These are phyloP conservation scores for Rhodotorula glutinis DNA, from an alignment of 1,284 basidiomycete species.

Conservation along the genomic window DNA sequence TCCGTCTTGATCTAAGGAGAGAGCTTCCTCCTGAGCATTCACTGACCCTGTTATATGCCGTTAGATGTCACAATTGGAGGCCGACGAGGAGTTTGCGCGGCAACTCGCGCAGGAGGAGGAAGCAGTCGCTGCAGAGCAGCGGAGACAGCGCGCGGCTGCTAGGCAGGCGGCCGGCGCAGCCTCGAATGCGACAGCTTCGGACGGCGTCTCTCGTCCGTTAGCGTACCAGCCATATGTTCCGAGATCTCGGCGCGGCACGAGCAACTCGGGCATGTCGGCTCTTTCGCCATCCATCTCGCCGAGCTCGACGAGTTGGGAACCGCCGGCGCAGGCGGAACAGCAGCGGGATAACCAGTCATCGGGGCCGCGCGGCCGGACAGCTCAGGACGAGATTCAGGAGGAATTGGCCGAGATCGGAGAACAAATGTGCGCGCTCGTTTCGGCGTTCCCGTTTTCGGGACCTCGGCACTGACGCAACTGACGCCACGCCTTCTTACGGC, in stretches of 20 bases:
- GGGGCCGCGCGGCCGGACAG: neutral
- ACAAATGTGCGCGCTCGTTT: slow-evolving; percentile 28
- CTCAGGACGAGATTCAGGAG: slow-evolving; percentile 10
- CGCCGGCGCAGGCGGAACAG: slow-evolving; percentile 1
- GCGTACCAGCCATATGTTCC: slow-evolving; percentile 34
- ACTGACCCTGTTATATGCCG: neutral
- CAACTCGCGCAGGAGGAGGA: slow-evolving; percentile 31
- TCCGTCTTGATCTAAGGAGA: no score
- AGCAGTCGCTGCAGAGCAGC: slow-evolving; percentile 1
- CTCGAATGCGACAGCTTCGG: neutral
- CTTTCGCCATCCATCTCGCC: neutral
- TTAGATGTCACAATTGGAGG: slow-evolving; percentile 23
- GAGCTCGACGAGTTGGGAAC: slow-evolving; percentile 20
- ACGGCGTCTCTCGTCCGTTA: slow-evolving; percentile 5
- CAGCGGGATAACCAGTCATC: no score
- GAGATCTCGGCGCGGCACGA: slow-evolving; percentile 8
- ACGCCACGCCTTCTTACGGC: no score
- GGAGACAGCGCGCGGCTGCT: neutral
- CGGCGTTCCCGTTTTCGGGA: no score
- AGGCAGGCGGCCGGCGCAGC: neutral
- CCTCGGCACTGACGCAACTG: no score
- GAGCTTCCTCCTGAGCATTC: no score
- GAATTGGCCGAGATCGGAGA: slow-evolving; percentile 34
- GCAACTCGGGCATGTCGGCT: neutral
- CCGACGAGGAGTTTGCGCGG: slow-evolving; percentile 29